Conservation (phyloP, 2,329 filamentous ascomycete species). For the Fusarium dlaminii region DNA sequence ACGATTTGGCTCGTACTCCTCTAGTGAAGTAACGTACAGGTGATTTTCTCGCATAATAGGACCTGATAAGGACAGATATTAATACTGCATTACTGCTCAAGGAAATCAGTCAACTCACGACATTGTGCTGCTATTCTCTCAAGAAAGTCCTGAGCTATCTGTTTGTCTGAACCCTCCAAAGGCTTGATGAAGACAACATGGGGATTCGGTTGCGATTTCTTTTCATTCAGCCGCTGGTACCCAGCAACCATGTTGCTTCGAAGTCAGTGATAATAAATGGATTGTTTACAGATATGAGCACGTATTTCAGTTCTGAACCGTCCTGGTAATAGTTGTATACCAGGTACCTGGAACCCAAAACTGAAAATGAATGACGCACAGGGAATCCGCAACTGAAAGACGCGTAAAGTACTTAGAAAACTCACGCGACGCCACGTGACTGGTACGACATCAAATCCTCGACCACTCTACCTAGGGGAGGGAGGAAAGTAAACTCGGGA, state of each 20-base stretch:
- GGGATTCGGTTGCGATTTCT: conserved; percentile 76
- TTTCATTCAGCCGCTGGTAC: conserved; percentile 81
- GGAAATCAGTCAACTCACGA: conserved; percentile 51
- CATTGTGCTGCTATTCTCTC: conserved; percentile 85
- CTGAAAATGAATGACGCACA: conserved; percentile 18
- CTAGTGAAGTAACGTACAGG: conserved; percentile 74
- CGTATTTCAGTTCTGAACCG: background rate
- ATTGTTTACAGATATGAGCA: background rate
- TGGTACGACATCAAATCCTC: background rate
- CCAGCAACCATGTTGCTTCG: conserved; percentile 73
- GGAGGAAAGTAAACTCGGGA: background rate
- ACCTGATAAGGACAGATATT: conserved; percentile 48
- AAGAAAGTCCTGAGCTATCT: conserved; percentile 73
- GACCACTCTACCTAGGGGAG: background rate
- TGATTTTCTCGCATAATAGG: conserved; percentile 76
- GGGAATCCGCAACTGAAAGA: background rate
- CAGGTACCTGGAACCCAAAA: background rate
- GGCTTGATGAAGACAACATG: conserved; percentile 89
- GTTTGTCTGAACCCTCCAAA: conserved; percentile 70
- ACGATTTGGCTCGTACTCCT: conserved; percentile 82
- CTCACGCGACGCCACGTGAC: conserved; percentile 28
- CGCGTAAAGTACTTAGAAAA: conserved; percentile 21
- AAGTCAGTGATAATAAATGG: too few species aligned
- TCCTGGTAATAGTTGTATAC: background rate
- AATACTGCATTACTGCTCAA: background rate